Evolutionary conservation across 2,329 filamentous ascomycete species (phyloP).

Genomic region (Lachnellula suecica): DNA sequence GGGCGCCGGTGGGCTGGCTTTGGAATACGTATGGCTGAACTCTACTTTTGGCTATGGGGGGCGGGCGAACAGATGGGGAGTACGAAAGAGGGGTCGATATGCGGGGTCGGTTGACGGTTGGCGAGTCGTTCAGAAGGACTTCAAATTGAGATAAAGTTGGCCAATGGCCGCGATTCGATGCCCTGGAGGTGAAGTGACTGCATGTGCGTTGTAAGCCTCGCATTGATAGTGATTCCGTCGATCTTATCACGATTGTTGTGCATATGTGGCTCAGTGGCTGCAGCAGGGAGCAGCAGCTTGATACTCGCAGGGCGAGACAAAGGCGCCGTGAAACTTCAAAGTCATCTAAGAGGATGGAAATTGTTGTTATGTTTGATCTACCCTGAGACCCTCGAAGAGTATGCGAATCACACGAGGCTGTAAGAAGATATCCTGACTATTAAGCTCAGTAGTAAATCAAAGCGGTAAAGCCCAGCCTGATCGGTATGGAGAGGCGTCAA

Average conservation of each 20-base stretch:
- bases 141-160: not conserved
- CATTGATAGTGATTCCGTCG: not conserved
- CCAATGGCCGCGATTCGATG: not conserved
- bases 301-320: no score
- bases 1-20: not conserved
- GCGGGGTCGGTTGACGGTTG: conserved; percentile 1
- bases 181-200: not conserved
- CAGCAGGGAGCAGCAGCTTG: no score
- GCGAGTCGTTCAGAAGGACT: not conserved
- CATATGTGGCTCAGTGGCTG: not conserved
- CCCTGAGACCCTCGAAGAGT: not conserved
- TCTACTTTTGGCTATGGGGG: not conserved
- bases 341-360: not conserved
- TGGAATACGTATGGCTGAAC: not conserved
- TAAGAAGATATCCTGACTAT: not conserved
- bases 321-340: no score
- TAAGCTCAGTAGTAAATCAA: not conserved
- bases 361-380: not conserved
- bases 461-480: conserved; percentile 6
- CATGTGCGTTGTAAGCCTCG: not conserved
- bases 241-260: not conserved
- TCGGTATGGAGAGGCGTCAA: not conserved
- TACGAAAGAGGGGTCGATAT: not conserved
- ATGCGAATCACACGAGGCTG: not conserved
- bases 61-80: not conserved